Evolutionary conservation across 805 yeast genomes (phyloP).

Genomic region (Yarrowia porcina): DNA sequence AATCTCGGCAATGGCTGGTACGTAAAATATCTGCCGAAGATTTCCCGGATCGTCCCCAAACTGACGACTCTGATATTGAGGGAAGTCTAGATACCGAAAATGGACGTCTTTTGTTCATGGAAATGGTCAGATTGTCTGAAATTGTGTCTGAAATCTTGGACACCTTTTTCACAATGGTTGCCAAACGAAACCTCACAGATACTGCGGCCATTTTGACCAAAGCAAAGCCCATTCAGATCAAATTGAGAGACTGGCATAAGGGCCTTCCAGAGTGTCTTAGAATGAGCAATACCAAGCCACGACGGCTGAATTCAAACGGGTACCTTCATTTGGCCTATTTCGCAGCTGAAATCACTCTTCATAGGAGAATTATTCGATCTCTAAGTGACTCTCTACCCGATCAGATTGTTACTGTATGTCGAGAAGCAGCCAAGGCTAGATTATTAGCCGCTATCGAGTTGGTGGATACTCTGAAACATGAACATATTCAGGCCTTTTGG

Average conservation of each 20-base stretch:
- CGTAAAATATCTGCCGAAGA: constrained; percentile 65
- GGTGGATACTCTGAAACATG: constrained; percentile 69
- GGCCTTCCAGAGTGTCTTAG: constrained; percentile 36
- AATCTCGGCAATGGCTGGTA: constrained; percentile 78
- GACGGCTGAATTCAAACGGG: constrained; percentile 52
- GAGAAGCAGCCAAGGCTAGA: constrained; percentile 82
- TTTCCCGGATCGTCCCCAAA: constrained; percentile 60
- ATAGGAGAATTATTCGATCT: constrained; percentile 47
- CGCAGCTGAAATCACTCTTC: constrained; percentile 84
- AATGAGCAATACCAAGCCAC: constrained; percentile 32
- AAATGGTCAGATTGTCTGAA: constrained; percentile 37
- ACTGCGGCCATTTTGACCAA: constrained; percentile 65
- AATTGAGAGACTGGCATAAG: constrained; percentile 40
- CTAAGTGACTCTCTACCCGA: constrained; percentile 46
- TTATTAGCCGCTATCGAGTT: constrained; percentile 78
- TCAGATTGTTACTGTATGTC: constrained; percentile 63
- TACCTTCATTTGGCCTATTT: constrained; percentile 80
- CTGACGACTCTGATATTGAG: constrained; percentile 44
- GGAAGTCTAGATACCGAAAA: constrained; percentile 54
- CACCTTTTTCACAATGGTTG: constrained; percentile 66
- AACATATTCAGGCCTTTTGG: constrained; percentile 88
- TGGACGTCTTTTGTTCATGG: constrained; percentile 36
- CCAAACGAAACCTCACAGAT: constrained; percentile 53
- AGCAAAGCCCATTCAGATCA: constrained; percentile 56
- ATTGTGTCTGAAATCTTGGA: constrained; percentile 48